phyloP scores from a whole-genome alignment of 2,329 filamentous ascomycete genomes.

The Pyrenophora graminea region DNA sequence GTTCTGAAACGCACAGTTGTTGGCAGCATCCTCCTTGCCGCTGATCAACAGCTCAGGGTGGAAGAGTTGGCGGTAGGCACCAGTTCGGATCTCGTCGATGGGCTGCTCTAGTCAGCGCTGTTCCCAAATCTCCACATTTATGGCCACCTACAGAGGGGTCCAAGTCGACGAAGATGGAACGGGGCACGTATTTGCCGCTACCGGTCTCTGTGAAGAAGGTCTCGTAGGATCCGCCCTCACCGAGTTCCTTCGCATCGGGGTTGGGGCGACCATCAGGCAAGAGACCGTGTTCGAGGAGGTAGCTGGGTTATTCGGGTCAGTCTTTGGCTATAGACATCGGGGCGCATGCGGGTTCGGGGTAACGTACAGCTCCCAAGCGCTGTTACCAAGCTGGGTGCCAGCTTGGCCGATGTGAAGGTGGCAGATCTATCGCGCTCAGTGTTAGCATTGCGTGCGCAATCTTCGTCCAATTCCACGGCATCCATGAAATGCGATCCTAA shows the following conservation, averaged over 20 bases:
- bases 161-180: slow-evolving; percentile 73
- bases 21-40: slow-evolving; percentile 77
- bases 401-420: slow-evolving; percentile 73
- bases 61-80: slow-evolving; percentile 69
- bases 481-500: not conserved
- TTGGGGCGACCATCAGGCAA: slow-evolving; percentile 67
- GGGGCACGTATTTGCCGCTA: slow-evolving; percentile 72
- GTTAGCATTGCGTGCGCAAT: slow-evolving; percentile 16
- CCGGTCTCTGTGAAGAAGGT: slow-evolving; percentile 76
- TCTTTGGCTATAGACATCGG: slow-evolving; percentile 9
- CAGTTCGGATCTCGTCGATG: slow-evolving; percentile 74
- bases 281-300: slow-evolving; percentile 74
- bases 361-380: slow-evolving; percentile 74
- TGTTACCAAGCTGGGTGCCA: slow-evolving; percentile 75
- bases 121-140: not conserved
- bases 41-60: slow-evolving; percentile 73
- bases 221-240: slow-evolving; percentile 68
- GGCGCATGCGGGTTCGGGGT: slow-evolving; percentile 14
- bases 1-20: slow-evolving; percentile 63
- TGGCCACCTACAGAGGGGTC: slow-evolving; percentile 63
- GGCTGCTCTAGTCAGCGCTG: slow-evolving; percentile 49
- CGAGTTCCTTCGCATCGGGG: slow-evolving; percentile 62
- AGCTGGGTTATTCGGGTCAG: slow-evolving; percentile 53
- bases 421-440: slow-evolving; percentile 56
- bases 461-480: not conserved